Percentiles rank a stretch among this genome's conserved stretches.
Conservation (phyloP, 2,329 filamentous ascomycete genomes). For the Fusarium sp. region DNA sequence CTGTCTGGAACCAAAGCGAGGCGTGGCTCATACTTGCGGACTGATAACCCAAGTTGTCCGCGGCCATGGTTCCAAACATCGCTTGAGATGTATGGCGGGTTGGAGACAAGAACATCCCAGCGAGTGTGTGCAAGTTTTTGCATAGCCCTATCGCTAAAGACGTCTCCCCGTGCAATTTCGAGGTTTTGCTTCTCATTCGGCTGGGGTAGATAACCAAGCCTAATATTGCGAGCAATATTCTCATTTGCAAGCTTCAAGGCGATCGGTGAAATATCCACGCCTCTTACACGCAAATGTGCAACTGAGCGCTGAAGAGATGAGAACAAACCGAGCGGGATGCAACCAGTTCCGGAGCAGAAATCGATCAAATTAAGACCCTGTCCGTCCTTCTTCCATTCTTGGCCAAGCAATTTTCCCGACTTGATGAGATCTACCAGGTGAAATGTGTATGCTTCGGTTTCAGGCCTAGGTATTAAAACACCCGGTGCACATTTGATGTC, state of each 20-base stretch:
- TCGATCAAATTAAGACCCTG: conserved; percentile 75
- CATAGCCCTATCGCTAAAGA: conserved; percentile 60
- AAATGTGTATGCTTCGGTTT: conserved; percentile 77
- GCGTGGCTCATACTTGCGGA: conserved; percentile 83
- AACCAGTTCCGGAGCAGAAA: conserved; percentile 91
- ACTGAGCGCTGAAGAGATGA: conserved; percentile 64
- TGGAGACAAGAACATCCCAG: conserved; percentile 81
- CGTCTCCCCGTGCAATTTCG: conserved; percentile 60
- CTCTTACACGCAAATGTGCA: conserved; percentile 64
- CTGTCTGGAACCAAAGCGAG: conserved; percentile 76
- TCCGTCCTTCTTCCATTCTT: conserved; percentile 4
- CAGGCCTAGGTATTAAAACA: conserved; percentile 86
- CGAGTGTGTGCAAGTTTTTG: conserved; percentile 29
- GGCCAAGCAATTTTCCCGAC: conserved; percentile 23
- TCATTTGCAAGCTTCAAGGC: conserved; percentile 74
- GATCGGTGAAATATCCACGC: conserved; percentile 76
- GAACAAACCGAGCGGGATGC: conserved; percentile 83
- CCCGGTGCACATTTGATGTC: conserved; percentile 81
- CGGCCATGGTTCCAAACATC: conserved; percentile 53
- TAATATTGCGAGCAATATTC: conserved; percentile 70
- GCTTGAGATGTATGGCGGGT: conserved; percentile 90
- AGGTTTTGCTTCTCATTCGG: conserved; percentile 46
- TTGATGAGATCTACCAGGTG: conserved; percentile 64
- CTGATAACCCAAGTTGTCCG: conserved; percentile 72
- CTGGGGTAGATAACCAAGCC: conserved; percentile 38